Evolutionary conservation across 2,329 filamentous ascomycete species (phyloP), one percentile per base, ranked within the genome.

Genomic region (Xylaria sp.): DNA sequence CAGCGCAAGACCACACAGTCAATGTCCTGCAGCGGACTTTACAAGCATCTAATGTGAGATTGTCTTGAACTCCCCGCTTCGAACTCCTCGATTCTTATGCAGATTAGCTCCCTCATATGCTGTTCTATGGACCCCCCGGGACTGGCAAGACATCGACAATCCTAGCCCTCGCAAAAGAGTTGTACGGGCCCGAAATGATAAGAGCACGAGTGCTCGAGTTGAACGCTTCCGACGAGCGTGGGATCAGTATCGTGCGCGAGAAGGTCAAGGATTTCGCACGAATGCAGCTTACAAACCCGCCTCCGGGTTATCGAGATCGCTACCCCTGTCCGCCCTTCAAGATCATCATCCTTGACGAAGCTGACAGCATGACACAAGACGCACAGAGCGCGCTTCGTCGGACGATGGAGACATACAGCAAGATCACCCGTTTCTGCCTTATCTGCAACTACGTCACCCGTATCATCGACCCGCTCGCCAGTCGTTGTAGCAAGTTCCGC

Each of bases 391-490:
- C 97, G 5, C 85, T 99, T 66, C 88, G 96, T 73, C 88, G 97
- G 64, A 99, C 96, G 1, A 99, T 99, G 96, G 96, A 99, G 83
- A 97, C 94, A 55, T 98, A 98, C 82, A 93, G 89, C 80, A 94
- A 94, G 77, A 98, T 98, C 82, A 99, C 96, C 1, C 88, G 96
- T 15, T 99, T 99, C 81, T 98, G 96, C 79, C 86, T 99, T 51
- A 95, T 98, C 67, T 99, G 97, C 83, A 99, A 99, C 82, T 99
- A 99, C 77, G 96, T 99, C 55, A 98, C 96, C 3, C 87, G 96
- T 68, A 99, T 99, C 79, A 99, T 99, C 77, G 96, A 99, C 79
- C 97, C 96, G 7, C 84, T 99, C 25, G 96, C 96, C 1, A 94
- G 90, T 79, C 88, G 96, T 75, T 99, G 96, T 83, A 94, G 91